Percentiles rank a stretch among this genome's conserved stretches.
Evolutionary conservation across 2,329 filamentous ascomycete genomes (phyloP).

Genomic region (Trichoderma sp.): DNA sequence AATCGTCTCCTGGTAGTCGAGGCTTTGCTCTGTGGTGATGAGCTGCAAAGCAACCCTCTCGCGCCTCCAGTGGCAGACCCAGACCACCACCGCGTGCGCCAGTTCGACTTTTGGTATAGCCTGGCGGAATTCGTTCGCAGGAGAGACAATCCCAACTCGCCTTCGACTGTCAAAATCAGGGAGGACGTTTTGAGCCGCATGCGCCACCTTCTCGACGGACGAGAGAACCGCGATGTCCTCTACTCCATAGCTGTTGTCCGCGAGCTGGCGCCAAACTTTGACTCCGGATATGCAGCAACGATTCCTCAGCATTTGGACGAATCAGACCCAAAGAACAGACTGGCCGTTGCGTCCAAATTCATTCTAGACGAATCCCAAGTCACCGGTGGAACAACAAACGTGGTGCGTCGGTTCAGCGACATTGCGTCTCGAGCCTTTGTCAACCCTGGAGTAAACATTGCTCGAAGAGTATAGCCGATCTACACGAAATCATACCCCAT

Average conservation of each 20-base stretch:
- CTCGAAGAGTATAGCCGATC: slow-evolving; percentile 31
- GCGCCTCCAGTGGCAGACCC: slow-evolving; percentile 50
- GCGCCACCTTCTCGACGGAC: slow-evolving; percentile 71
- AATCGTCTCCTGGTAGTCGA: slow-evolving; percentile 76
- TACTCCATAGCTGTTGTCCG: slow-evolving; percentile 85
- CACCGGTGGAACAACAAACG: slow-evolving; percentile 71
- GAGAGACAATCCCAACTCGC: slow-evolving; percentile 58
- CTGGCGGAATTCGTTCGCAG: slow-evolving; percentile 66
- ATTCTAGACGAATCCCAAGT: slow-evolving; percentile 64
- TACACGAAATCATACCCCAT: not conserved
- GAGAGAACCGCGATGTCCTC: slow-evolving; percentile 86
- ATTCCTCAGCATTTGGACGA: slow-evolving; percentile 64
- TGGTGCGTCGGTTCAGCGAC: slow-evolving; percentile 69
- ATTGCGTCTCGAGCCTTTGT: slow-evolving; percentile 64
- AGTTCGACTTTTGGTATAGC: slow-evolving; percentile 80
- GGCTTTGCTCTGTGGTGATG: slow-evolving; percentile 71
- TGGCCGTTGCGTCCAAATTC: slow-evolving; percentile 70
- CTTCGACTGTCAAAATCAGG: slow-evolving; percentile 50
- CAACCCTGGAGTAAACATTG: slow-evolving; percentile 52
- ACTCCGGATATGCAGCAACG: slow-evolving; percentile 57
- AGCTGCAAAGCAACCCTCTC: slow-evolving; percentile 60
- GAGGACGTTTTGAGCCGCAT: slow-evolving; percentile 66
- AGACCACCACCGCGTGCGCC: slow-evolving; percentile 58
- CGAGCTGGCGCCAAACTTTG: slow-evolving; percentile 68
- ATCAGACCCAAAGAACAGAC: slow-evolving; percentile 64